Percentiles rank a stretch among this genome's conserved stretches.
Evolutionary conservation across 257 asterid species (phyloP).

Genomic region (Marsdenia floribunda): DNA sequence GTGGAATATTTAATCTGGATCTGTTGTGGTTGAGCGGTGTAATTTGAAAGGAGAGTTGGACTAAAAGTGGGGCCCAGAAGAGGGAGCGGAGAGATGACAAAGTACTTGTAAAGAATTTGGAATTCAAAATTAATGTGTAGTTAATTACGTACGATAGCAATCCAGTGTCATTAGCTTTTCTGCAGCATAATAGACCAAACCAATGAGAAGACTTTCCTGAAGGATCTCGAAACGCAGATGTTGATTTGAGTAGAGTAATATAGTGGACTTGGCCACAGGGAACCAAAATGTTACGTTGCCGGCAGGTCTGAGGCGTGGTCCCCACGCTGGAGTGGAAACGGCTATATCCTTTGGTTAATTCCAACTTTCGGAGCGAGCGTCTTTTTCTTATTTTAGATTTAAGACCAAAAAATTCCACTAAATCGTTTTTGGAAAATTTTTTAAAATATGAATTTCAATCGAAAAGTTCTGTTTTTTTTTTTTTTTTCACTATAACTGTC

Average conservation of each 20-base stretch:
- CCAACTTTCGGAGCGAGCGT: neutral
- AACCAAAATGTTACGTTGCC: constrained; percentile 2
- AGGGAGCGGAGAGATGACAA: constrained; percentile 7
- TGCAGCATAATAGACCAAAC: neutral
- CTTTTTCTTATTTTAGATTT: neutral
- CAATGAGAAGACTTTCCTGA: neutral
- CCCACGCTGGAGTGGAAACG: constrained; percentile 5
- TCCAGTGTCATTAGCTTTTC: neutral
- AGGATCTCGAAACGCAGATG: neutral
- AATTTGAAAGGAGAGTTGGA: constrained; percentile 7
- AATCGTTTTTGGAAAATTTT: neutral
- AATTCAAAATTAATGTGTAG: constrained; percentile 18
- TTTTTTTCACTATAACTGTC: too few species aligned
- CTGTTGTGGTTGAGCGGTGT: constrained; percentile 36
- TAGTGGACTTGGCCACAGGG: neutral
- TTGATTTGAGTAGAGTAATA: neutral
- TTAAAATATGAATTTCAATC: too few species aligned
- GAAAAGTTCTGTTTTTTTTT: too few species aligned
- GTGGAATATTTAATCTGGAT: constrained; percentile 12
- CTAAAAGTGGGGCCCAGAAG: constrained; percentile 20
- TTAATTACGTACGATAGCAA: neutral
- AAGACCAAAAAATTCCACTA: neutral
- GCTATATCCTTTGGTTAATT: constrained; percentile 4
- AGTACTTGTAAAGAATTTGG: constrained; percentile 15
- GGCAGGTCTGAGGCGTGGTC: neutral